Evolutionary conservation across 257 asterid genomes (phyloP).

Genomic region (Rhazya stricta): DNA sequence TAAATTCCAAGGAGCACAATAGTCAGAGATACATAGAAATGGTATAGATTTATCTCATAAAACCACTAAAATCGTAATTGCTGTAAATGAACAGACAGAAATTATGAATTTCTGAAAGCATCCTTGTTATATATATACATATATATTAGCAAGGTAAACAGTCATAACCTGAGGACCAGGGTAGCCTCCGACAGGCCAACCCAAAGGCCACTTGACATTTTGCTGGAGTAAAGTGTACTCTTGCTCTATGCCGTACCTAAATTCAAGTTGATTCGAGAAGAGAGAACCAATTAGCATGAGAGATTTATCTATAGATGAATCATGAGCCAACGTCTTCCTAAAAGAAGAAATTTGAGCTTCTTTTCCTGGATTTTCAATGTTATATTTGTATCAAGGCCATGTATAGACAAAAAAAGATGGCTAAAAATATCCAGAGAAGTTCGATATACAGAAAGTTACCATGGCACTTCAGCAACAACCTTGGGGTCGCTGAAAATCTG

Average conservation of each 20-base stretch:
- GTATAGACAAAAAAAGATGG: background rate
- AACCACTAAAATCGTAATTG: background rate
- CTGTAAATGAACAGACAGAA: background rate
- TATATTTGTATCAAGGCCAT: background rate
- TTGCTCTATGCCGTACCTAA: constrained; percentile 95
- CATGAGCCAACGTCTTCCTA: background rate
- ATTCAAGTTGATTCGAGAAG: constrained; percentile 16
- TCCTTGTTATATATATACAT: background rate
- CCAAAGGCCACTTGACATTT: constrained; percentile 85
- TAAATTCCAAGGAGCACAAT: constrained; percentile 28
- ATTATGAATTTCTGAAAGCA: background rate
- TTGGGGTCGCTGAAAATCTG: constrained; percentile 74
- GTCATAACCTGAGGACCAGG: constrained; percentile 92
- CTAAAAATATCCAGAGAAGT: background rate
- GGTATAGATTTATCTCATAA: background rate
- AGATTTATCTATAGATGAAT: background rate
- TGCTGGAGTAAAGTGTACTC: constrained; percentile 85
- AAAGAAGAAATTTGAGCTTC: background rate
- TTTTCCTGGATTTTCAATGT: background rate
- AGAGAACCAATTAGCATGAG: background rate
- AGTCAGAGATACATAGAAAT: background rate
- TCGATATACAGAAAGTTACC: constrained; percentile 36
- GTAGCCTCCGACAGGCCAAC: constrained; percentile 97
- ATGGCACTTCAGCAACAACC: constrained; percentile 80
- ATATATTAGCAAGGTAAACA: background rate